A percentile compares a stretch with the other conserved stretches of the same genome.
These are phyloP conservation scores for Sclerospora graminicola DNA, from an alignment of 352 stramenopile genomes.

Conservation along the genomic window DNA sequence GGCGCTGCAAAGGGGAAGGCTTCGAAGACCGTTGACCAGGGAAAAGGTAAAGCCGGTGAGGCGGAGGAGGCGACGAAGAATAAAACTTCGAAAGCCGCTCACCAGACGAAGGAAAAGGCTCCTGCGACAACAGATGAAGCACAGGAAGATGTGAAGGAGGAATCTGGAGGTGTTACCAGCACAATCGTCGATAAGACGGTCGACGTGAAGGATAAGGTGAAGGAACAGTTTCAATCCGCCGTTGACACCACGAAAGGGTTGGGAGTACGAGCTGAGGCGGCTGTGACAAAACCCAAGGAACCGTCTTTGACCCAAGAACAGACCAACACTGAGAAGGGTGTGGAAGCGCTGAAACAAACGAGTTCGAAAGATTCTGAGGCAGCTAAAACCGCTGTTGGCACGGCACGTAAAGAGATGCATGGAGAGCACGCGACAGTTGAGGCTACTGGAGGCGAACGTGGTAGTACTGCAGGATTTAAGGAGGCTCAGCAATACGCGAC, in stretches of 20 bases:
- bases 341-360: conserved; percentile 11
- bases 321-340: conserved; percentile 4
- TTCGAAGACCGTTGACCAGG: too few relatives aligned
- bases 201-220: conserved; percentile 10
- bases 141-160: conserved; percentile 7
- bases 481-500: background rate
- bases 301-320: conserved; percentile 8
- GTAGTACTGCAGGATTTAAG: too few relatives aligned
- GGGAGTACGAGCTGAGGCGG: conserved; percentile 1
- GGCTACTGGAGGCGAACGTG: too few relatives aligned
- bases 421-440: too few relatives aligned
- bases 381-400: conserved; percentile 9
- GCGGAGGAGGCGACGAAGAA: background rate
- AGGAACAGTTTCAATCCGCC: conserved; percentile 5
- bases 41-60: background rate
- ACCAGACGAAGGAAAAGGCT: conserved; percentile 6
- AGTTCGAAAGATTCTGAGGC: conserved; percentile 13
- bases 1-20: background rate
- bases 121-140: conserved; percentile 10
- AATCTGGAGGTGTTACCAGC: conserved; percentile 4
- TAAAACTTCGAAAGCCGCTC: background rate
- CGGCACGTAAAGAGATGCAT: conserved; percentile 2
- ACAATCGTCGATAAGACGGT: conserved; percentile 5
- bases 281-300: conserved; percentile 14
- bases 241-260: conserved; percentile 9